Base-by-base conservation (phyloP, 2,329 filamentous ascomycete genomes). In the Capronia epimyces region DNA sequence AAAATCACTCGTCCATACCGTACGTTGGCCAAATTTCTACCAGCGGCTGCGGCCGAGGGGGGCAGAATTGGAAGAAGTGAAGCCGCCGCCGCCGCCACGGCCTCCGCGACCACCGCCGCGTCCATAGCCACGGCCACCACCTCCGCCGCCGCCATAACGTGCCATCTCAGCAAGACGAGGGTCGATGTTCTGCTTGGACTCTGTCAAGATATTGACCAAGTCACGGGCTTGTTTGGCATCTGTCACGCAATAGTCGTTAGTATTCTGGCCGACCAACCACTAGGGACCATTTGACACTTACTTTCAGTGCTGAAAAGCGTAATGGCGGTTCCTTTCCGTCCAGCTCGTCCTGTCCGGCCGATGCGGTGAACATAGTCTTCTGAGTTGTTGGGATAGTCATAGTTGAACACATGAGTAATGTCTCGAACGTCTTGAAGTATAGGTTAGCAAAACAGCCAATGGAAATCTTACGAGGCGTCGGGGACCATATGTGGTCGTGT, bases 401-500 rank as follows among this genome's bases (percentile, higher is more conserved):
- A 96, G 84, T 97, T 97, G 77, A 98, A 82, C 75, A 98, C 93
- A 78, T 98, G 93, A 75, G 93, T 97, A 78, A 98, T 98, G 81
- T 98, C 95, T 77, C 90, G 91, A 79, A 98, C 93, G 86, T 98
- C 93, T 97, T 96, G 69, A 75, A 67, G 77, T 71, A 76, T 79
- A 81, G 79, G 87, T 95, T 94, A 95, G 89, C 82, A 82, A 70
- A 67, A 66, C 47, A 45, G 53, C 51, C 47, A 80, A 7, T 75
- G 62, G 62, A 69, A 37, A 62, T 64, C 69, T 69, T 63, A 69
- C 69, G 70, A 67, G 66, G 66, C 63, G 63, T 49, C 43, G 50
- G 66, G 69, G 68, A 78, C 78, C 70, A 72, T 75, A 74, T 74
- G 76, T 74, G 76, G 75, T 75, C 77, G 74, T 78, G 75, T 75